Base-by-base conservation (phyloP, 805 yeast genomes). In the Hanseniaspora vineae region DNA sequence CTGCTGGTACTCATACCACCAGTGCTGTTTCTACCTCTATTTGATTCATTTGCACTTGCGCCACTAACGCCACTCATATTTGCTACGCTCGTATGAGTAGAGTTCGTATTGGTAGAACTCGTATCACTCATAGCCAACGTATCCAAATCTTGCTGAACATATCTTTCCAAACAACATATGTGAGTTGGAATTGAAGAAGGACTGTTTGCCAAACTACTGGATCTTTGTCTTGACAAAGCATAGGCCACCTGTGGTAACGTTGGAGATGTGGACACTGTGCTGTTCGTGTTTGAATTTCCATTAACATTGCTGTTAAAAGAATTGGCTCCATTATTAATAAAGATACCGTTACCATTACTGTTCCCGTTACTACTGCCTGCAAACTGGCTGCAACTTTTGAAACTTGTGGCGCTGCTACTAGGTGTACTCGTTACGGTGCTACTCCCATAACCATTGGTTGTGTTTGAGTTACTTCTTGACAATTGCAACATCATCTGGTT, bases 101-200 rank as follows among this genome's bases (percentile, higher is more conserved):
- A n/a, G 29, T 8, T 23, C 29, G 29, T 23, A 5, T 23, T 23
- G 4, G 29, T 23, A 8, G 29, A 23, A 23, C 29, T 23, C 29
- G 19, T 5, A 37, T 37, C 17, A 37, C 17, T 18, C 12, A n/a
- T n/a, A 10, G 40, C 17, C 40, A 37, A n/a, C 4, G 54, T 49
- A 33, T 60, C 64, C 42, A 60, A 50, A 33, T 56, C 62, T 4
- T 57, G 51, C 6, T 59, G 48, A 20, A 60, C 60, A 48, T 58
- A 58, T 32, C 58, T 53, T 46, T 60, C 64, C 37, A 60, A 46
- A 17, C 62, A 57, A 46, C 55, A 60, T 15, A 60, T 44, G 42
- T 60, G 64, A 10, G 62, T 51, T 11, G 61, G 57, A 32, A 60
- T 58, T 1, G 55, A 32, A 49, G 37, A n/a, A 4, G 37, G 14